Evolutionary conservation across 1,284 basidiomycete genomes (phyloP), one percentile per base, ranked within the genome.

Genomic region (Somion occarium): DNA sequence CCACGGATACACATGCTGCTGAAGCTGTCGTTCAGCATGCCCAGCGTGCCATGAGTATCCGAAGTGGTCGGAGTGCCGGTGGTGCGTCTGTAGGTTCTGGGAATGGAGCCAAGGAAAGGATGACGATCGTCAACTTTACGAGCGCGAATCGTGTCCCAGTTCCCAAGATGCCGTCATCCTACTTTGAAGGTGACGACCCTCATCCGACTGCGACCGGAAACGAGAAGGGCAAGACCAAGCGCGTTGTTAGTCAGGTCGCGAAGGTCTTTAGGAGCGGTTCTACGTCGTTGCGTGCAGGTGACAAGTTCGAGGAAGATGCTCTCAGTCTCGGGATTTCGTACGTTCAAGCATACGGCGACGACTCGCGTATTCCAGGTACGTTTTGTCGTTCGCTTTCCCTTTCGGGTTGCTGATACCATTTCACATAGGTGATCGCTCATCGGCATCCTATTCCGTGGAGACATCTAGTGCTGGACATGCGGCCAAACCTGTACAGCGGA

Each of bases 91-190:
- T 41, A 5, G 15, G 7, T 34, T 34, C 30, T 15, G 7, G 7
- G 7, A 15, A 7, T 7, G 7, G 30, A 7, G 15, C 30, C 30
- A 34, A 34, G 15, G 39, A 41, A 19, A 74, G 78, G 15, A 82
- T 85, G 38, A 76, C 84, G 24, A 24, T 44, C n/a, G 85, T 89
- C 25, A 83, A 82, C 38, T 88, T 91, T 62, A 87, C 81, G 3
- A 80, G 78, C 57, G 79, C 83, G 22, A 74, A 76, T 25, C 79
- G 82, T n/a, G 84, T 87, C 20, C 84, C 84, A 27, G 71, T 79
- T 2, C 81, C 84, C 37, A 73, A 69, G 49, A 53, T 68, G 55
- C 53, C 72, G 46, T 49, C 57, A 26, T 7, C 7, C 9, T 65
- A 67, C 44, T 64, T 64, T 58, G 64, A 58, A 53, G 62, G 57